Base-by-base conservation (phyloP, 345 rosid species). In the Dipteronia dyeriana region DNA sequence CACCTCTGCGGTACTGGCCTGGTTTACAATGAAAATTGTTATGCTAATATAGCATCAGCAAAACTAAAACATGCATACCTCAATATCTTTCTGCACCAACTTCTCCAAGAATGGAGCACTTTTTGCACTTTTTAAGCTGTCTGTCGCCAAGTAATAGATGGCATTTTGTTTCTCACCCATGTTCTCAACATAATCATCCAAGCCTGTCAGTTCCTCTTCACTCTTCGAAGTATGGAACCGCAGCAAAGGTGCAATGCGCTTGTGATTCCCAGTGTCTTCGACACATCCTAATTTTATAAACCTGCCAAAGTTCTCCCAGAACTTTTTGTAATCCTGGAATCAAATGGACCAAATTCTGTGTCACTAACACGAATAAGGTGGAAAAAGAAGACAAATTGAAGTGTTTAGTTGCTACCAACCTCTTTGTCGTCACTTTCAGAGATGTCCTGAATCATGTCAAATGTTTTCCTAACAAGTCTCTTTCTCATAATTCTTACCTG, bases 291-390 rank as follows among this genome's bases (percentile, higher is more conserved):
- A 82, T 74, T 96, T 96, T 59, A 96, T 65, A 83, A 94, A 94
- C 86, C 89, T 88, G 22, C 99, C 98, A 69, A 92, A 94, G 80
- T 96, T 96, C 88, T 96, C 99, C 99, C 99, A 96, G 83, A 96
- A 94, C 72, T 92, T 96, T 81, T 92, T 92, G 84, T 92, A 96
- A 85, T 94, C 99, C 98, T 96, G 89, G 17, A 78, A 82, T 39
- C 70, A 79, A 57, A 56, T 51, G 10, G 78, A 75, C 57, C 75
- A 77, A 31, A 49, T 2, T 71, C 70, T 64, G 66, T 67, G 25
- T 69, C 34, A 75, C 56, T 26, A 62, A 43, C 43, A 71, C n/a
- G 79, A 45, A 20, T 2, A 14, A 12, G 56, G 4, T 31, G 4
- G 6, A 64, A 63, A 39, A 74, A 45, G 29, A 6, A 31, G 62